phyloP scores from a whole-genome alignment of 768 basidiomycete genomes.

The Pulveroboletus sp. region DNA sequence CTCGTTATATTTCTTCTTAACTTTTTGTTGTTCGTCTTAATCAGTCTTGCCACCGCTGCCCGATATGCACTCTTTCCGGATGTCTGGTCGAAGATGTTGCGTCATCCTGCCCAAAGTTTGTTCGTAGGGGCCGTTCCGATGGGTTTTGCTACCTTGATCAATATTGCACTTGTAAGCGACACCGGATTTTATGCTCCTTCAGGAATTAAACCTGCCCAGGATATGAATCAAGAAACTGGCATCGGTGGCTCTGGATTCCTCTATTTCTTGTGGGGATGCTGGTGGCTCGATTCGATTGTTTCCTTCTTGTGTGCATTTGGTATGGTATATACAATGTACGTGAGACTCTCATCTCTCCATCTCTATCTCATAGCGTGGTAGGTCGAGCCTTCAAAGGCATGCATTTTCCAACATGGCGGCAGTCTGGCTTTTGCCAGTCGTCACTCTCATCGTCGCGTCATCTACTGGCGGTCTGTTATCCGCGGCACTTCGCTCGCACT shows the following conservation, averaged over 20 bases:
- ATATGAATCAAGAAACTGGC: conserved; percentile 34
- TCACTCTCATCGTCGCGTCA: conserved; percentile 51
- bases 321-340: conserved; percentile 47
- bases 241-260: conserved; percentile 37
- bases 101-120: conserved; percentile 43
- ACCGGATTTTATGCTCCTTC: background rate
- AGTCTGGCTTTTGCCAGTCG: conserved; percentile 49
- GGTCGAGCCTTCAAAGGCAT: conserved; percentile 44
- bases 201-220: conserved; percentile 8
- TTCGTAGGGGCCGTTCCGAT: conserved; percentile 44
- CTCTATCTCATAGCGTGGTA: conserved; percentile 19
- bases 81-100: conserved; percentile 44
- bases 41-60: conserved; percentile 32
- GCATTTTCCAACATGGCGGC: conserved; percentile 38
- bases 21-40: conserved; percentile 36
- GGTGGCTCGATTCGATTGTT: conserved; percentile 46
- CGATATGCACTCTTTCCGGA: conserved; percentile 42
- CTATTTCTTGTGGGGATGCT: conserved; percentile 44
- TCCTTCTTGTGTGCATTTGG: conserved; percentile 46
- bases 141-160: conserved; percentile 44
- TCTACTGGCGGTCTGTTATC: conserved; percentile 47
- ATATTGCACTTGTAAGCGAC: conserved; percentile 34
- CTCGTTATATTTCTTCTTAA: conserved; percentile 40
- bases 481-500: conserved; percentile 34
- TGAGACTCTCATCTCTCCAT: background rate